Evolutionary conservation across 495 filamentous ascomycete genomes (phyloP).

Genomic region (Aspergillus haitiensis): DNA sequence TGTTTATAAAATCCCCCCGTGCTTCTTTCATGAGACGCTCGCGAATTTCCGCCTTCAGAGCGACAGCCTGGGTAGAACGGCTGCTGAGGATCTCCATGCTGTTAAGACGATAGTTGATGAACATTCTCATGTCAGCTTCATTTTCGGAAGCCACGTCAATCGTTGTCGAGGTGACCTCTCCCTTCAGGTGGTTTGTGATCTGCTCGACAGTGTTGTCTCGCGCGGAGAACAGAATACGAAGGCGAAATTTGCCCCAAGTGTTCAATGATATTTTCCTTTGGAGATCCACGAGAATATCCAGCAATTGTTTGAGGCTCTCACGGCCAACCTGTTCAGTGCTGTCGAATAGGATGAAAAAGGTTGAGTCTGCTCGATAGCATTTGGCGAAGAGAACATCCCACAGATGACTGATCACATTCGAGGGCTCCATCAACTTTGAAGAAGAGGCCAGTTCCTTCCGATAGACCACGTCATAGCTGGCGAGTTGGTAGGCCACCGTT

Average conservation of each 20-base stretch:
- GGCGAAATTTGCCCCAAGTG: neutral
- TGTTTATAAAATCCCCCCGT: neutral
- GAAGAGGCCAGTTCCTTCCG: slow-evolving; percentile 2
- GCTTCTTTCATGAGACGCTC: neutral
- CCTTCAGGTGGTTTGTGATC: neutral
- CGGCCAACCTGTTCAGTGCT: neutral
- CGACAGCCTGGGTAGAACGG: neutral
- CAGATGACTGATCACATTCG: neutral
- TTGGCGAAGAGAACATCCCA: neutral
- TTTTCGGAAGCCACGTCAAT: slow-evolving; percentile 3
- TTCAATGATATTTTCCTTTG: neutral
- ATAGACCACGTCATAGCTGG: neutral
- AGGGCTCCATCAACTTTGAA: neutral
- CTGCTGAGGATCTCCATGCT: slow-evolving; percentile 5
- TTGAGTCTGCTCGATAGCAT: neutral
- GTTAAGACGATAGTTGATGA: neutral
- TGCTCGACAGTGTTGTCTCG: neutral
- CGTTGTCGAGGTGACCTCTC: neutral
- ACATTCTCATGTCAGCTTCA: neutral
- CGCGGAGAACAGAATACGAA: neutral
- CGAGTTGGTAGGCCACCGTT: neutral
- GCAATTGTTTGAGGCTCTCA: neutral
- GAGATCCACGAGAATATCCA: neutral
- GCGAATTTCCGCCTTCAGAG: neutral
- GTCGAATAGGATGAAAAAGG: slow-evolving; percentile 1